Conservation (phyloP, 805 yeast genomes). For the Lipomyces spencermartinsiae region DNA sequence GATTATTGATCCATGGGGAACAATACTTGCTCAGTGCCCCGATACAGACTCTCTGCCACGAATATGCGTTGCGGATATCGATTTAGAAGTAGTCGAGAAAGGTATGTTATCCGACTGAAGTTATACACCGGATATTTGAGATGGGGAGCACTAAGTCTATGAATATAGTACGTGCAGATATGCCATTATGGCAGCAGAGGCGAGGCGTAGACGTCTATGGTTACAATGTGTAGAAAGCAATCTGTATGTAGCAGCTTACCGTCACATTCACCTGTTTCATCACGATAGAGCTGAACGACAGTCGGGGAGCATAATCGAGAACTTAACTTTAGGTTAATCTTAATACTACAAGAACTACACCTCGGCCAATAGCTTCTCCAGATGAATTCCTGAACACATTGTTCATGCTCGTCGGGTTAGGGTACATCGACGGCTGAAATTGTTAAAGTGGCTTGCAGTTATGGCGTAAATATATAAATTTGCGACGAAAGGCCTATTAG, state of each 20-base stretch:
- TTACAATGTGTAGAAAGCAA: constrained; percentile 16
- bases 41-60: constrained; percentile 53
- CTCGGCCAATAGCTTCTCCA: too few relatives aligned
- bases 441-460: too few relatives aligned
- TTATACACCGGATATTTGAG: not conserved
- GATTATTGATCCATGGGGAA: constrained; percentile 92
- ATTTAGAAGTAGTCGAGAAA: constrained; percentile 54
- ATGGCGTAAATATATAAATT: not conserved
- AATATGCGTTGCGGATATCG: constrained; percentile 72
- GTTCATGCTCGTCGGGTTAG: not conserved
- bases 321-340: too few relatives aligned
- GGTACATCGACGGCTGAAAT: too few relatives aligned
- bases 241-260: too few relatives aligned
- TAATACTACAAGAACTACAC: too few relatives aligned
- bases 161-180: constrained; percentile 57
- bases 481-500: too few relatives aligned
- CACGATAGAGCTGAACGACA: too few relatives aligned
- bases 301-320: too few relatives aligned
- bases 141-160: not conserved
- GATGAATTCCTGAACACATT: not conserved
- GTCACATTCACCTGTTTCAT: too few relatives aligned
- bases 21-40: constrained; percentile 64
- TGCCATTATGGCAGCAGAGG: constrained; percentile 82
- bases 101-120: constrained; percentile 32
- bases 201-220: constrained; percentile 64